These are phyloP conservation scores for Kregervanrija delftensis DNA, from an alignment of 805 yeast genomes.

Conservation along the genomic window DNA sequence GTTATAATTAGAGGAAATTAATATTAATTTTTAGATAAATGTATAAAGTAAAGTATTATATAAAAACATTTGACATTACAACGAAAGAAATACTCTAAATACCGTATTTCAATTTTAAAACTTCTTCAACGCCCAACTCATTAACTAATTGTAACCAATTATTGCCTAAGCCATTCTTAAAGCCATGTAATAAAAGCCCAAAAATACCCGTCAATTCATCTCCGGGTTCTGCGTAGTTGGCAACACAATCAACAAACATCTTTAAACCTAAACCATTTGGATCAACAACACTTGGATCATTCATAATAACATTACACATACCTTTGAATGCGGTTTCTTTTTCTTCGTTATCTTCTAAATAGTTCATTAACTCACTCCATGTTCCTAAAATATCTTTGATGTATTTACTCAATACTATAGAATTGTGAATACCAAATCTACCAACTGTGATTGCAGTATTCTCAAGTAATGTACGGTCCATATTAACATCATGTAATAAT, in stretches of 20 bases:
- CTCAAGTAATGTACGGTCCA: conserved; percentile 64
- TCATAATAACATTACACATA: conserved; percentile 59
- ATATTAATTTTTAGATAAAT: not conserved
- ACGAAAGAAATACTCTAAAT: conserved; percentile 10
- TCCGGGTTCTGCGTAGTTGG: conserved; percentile 45
- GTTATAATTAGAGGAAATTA: too few relatives aligned
- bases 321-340: conserved; percentile 86
- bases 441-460: conserved; percentile 90
- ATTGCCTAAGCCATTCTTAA: conserved; percentile 40
- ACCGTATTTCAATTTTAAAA: conserved; percentile 22
- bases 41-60: not conserved
- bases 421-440: conserved; percentile 61
- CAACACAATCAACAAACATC: conserved; percentile 53
- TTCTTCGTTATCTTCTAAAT: conserved; percentile 74
- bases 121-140: conserved; percentile 12
- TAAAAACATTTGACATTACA: too few relatives aligned
- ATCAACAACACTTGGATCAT: conserved; percentile 59
- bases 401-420: conserved; percentile 50
- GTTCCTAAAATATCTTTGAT: conserved; percentile 48
- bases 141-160: conserved; percentile 15
- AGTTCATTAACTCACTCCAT: conserved; percentile 69
- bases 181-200: conserved; percentile 37
- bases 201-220: conserved; percentile 38
- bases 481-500: conserved; percentile 46
- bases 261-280: conserved; percentile 40